Evolutionary conservation across 2,329 filamentous ascomycete species (phyloP).

Genomic region (Penicillium frequentans): DNA sequence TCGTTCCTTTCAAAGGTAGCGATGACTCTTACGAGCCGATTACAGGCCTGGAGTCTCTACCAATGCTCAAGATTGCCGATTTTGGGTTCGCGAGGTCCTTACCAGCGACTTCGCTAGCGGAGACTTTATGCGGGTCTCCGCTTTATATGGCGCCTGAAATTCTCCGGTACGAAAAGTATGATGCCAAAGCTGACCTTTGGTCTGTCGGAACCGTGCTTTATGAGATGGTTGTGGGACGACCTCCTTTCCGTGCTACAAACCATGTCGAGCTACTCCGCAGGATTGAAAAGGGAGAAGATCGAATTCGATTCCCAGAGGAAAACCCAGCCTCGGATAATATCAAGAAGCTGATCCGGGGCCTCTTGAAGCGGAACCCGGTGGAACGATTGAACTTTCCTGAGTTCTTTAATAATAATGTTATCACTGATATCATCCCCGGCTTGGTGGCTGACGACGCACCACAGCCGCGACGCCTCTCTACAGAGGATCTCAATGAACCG

Average conservation of each 20-base stretch:
- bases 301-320: conserved; percentile 78
- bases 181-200: conserved; percentile 95
- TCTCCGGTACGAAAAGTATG: conserved; percentile 93
- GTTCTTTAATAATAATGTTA: conserved; percentile 75
- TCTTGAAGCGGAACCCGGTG: conserved; percentile 82
- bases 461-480: conserved; percentile 17
- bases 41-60: conserved; percentile 77
- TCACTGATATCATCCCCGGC: conserved; percentile 74
- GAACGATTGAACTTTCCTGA: conserved; percentile 83
- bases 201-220: conserved; percentile 94
- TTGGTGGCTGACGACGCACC: conserved; percentile 75
- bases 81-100: conserved; percentile 97
- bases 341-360: conserved; percentile 74
- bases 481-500: conserved; percentile 9
- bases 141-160: conserved; percentile 99
- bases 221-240: conserved; percentile 89
- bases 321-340: conserved; percentile 70
- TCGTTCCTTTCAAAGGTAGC: conserved; percentile 73
- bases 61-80: conserved; percentile 96
- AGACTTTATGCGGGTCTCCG: conserved; percentile 94
- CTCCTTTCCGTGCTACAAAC: conserved; percentile 88
- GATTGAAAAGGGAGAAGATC: conserved; percentile 86
- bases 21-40: conserved; percentile 78
- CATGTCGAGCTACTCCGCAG: conserved; percentile 91
- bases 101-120: conserved; percentile 85